Conservation (phyloP, 305 asterid genomes). For the Fraxinus greggii region DNA sequence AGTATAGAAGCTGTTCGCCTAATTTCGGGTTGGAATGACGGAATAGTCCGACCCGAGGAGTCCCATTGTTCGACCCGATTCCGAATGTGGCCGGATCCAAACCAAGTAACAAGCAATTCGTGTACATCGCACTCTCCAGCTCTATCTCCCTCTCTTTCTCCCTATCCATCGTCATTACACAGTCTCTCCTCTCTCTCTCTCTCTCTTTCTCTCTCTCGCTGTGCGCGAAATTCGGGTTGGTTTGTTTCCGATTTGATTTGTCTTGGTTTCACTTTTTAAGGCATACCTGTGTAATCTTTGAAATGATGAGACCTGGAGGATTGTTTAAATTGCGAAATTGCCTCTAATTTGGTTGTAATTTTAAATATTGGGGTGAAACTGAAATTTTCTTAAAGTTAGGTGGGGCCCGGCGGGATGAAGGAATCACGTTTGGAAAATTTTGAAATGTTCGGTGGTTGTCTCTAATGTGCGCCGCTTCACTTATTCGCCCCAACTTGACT, state of each 20-base stretch:
- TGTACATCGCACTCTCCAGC: conserved; percentile 99
- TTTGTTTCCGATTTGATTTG: conserved; percentile 43
- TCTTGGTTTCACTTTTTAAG: conserved; percentile 25
- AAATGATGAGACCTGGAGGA: conserved; percentile 32
- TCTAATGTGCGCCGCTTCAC: conserved; percentile 50
- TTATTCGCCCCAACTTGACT: conserved; percentile 41
- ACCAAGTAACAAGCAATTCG: conserved; percentile 90
- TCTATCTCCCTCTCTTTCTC: conserved; percentile 98
- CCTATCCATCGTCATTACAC: conserved; percentile 96
- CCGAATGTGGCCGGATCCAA: conserved; percentile 91
- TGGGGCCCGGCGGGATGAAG: conserved; percentile 36
- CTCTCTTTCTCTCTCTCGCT: conserved; percentile 24
- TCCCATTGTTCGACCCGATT: conserved; percentile 74
- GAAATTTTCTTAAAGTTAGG: conserved; percentile 3
- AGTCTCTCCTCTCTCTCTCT: not conserved
- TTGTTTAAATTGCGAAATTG: conserved; percentile 27
- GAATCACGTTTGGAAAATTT: conserved; percentile 30
- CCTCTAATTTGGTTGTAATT: conserved; percentile 16
- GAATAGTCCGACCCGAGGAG: conserved; percentile 84
- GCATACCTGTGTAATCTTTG: conserved; percentile 16
- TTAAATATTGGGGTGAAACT: conserved; percentile 17
- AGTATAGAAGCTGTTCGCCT: conserved; percentile 96
- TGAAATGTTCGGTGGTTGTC: conserved; percentile 31
- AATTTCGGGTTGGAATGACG: conserved; percentile 98
- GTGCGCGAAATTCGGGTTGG: conserved; percentile 27